Evolutionary conservation across 1,139 yeast genomes (phyloP), one percentile per base, ranked within the genome.

Genomic region (Kurtzmaniella quercitrusa): DNA sequence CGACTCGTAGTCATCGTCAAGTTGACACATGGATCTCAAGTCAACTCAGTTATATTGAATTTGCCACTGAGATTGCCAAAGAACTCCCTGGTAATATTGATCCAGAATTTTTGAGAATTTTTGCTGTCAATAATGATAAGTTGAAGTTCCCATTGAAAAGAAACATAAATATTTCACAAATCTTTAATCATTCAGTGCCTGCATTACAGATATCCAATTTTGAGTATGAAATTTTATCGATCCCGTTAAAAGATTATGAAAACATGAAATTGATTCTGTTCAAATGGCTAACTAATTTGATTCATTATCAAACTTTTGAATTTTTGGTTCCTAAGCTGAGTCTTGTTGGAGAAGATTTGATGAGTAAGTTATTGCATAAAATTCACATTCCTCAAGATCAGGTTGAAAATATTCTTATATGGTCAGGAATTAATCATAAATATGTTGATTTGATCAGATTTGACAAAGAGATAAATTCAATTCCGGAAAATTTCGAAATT

Each of bases 191-290:
- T 51, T 67, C 70, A 18, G 68, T 68, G 50, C 73, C 74, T 41
- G 78, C 68, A 46, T 74, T 70, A 48, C 76, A 66, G 46, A 65
- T 60, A 42, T 65, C 65, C 60, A 69, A 75, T 10, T 75, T 84
- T 53, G 87, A 82, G 52, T 93, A 86, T 59, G 96, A 91, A 56
- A 65, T 85, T 1, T 73, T 94, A 54, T 84, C 81, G 38, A 82
- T 90, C 41, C 81, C 91, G 6, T 67, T 93, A 48, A 75, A 70
- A 34, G 95, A 90, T 49, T 77, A 85, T 54, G 98, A 94, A 61
- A 81, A 77, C 50, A 78, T 89, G 80, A 79, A 80, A 48, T 64
- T 79, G 8, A 65, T 91, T 34, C 79, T 75, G 47, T 69, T 85
- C 23, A 72, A 71, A 47, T 85, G 91, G 90, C 63, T 85, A 25